Percentiles rank a stretch among this genome's conserved stretches.
phyloP scores from a whole-genome alignment of 2,329 filamentous ascomycete species.

The Alternaria solani region DNA sequence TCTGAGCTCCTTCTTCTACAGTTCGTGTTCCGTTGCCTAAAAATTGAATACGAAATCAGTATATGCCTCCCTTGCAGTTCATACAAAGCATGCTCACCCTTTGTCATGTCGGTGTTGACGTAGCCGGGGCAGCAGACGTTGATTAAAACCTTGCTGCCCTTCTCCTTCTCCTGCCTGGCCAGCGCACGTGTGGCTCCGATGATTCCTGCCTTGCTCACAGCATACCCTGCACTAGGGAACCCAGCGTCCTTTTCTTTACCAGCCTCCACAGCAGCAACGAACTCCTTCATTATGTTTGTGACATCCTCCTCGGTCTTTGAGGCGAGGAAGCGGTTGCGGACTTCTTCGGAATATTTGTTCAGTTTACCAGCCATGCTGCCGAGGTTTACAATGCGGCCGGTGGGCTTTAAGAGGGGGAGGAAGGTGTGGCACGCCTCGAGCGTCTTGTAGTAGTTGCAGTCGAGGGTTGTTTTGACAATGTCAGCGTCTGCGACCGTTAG shows the following conservation, averaged over 20 bases:
- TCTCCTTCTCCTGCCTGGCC: conserved; percentile 45
- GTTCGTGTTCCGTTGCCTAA: conserved; percentile 46
- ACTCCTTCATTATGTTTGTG: conserved; percentile 60
- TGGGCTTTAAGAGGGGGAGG: conserved; percentile 56
- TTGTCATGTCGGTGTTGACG: conserved; percentile 59
- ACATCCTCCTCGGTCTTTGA: conserved; percentile 55
- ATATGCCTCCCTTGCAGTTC: background rate
- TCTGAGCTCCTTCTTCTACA: conserved; percentile 56
- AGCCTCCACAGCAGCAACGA: conserved; percentile 56
- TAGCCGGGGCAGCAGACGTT: conserved; percentile 57
- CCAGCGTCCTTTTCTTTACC: conserved; percentile 58
- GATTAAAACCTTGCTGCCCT: conserved; percentile 46
- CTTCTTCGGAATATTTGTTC: conserved; percentile 56
- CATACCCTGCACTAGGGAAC: conserved; percentile 61
- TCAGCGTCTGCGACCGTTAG: conserved; percentile 47
- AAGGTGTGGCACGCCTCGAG: conserved; percentile 56
- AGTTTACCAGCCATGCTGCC: conserved; percentile 57
- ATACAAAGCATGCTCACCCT: conserved; percentile 19
- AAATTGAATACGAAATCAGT: background rate
- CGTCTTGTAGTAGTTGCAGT: conserved; percentile 63
- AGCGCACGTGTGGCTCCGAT: conserved; percentile 54
- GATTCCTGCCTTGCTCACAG: conserved; percentile 56
- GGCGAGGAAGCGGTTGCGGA: conserved; percentile 55
- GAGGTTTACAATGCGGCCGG: conserved; percentile 60
- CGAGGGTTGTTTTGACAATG: conserved; percentile 59